These are phyloP conservation scores for Pseudocercospora ulei DNA, from an alignment of 2,329 filamentous ascomycete species.

Conservation along the genomic window DNA sequence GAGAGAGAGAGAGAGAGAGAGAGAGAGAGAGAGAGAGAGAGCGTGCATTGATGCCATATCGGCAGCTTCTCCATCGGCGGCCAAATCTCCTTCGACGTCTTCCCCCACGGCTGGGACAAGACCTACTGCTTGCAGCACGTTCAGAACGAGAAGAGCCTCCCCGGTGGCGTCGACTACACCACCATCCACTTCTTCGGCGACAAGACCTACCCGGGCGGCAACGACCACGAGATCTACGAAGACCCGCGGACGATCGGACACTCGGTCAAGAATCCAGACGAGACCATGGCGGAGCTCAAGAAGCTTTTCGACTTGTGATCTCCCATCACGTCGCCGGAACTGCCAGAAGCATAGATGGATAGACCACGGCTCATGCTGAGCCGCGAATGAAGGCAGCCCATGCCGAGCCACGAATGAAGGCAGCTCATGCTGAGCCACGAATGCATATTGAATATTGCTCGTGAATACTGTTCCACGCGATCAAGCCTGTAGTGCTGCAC, in stretches of 20 bases:
- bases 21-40: too few relatives aligned
- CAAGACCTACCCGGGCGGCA: conserved; percentile 83
- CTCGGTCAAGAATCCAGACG: conserved; percentile 67
- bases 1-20: too few relatives aligned
- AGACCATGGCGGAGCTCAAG: conserved; percentile 70
- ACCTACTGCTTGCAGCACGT: conserved; percentile 88
- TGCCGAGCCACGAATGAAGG: too few relatives aligned
- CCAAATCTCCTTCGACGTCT: conserved; percentile 97
- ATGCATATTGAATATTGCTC: too few relatives aligned
- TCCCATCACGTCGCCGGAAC: neutral
- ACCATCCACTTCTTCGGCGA: conserved; percentile 97
- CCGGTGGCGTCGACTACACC: conserved; percentile 65
- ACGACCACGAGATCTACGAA: conserved; percentile 88
- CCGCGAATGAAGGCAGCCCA: too few relatives aligned
- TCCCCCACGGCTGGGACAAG: conserved; percentile 97
- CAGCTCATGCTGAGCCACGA: too few relatives aligned
- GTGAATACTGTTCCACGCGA: too few relatives aligned
- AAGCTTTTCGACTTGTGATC: conserved; percentile 54
- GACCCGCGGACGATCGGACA: conserved; percentile 78
- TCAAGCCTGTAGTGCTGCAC: too few relatives aligned
- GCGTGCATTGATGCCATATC: too few relatives aligned
- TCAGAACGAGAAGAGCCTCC: conserved; percentile 59
- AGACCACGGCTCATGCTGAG: too few relatives aligned
- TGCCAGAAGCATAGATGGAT: too few relatives aligned
- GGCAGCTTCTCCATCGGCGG: conserved; percentile 82